Percentiles rank a stretch among this genome's conserved stretches.
These are phyloP conservation scores for Pachyrhizus erosus DNA, from an alignment of 306 rosid species.

Conservation along the genomic window DNA sequence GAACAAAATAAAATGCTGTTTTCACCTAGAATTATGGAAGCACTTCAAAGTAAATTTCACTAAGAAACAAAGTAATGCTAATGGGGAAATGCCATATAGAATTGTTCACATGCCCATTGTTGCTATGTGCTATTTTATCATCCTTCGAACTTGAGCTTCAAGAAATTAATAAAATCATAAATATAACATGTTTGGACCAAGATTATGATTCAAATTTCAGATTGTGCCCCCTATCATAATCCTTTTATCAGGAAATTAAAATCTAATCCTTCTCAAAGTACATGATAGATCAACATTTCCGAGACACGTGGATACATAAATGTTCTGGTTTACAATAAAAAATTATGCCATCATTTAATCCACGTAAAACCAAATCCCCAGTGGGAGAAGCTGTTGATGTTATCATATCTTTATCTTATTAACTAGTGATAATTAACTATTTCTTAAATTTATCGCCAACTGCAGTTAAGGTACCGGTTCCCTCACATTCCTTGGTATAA, in stretches of 20 bases:
- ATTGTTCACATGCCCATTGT: background rate
- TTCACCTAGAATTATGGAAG: conserved; percentile 25
- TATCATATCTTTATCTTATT: background rate
- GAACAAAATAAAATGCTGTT: conserved; percentile 23
- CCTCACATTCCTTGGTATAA: too few species aligned
- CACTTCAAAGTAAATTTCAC: conserved; percentile 31
- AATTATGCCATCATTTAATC: background rate
- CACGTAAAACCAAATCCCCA: background rate
- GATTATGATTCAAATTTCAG: background rate
- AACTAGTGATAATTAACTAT: background rate
- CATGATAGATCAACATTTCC: background rate
- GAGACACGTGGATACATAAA: background rate
- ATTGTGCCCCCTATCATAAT: conserved; percentile 11
- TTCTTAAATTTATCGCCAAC: background rate
- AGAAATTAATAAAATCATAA: conserved; percentile 1
- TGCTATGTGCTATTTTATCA: background rate
- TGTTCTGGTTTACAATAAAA: background rate
- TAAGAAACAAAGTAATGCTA: conserved; percentile 9
- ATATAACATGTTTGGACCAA: background rate
- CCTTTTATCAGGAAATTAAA: background rate
- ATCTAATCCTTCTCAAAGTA: background rate
- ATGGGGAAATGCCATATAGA: background rate
- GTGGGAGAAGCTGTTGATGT: too few species aligned
- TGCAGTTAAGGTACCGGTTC: too few species aligned
- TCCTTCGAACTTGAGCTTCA: conserved; percentile 25